Evolutionary conservation across 257 asterid species (phyloP).

Genomic region (Gentiana straminea): DNA sequence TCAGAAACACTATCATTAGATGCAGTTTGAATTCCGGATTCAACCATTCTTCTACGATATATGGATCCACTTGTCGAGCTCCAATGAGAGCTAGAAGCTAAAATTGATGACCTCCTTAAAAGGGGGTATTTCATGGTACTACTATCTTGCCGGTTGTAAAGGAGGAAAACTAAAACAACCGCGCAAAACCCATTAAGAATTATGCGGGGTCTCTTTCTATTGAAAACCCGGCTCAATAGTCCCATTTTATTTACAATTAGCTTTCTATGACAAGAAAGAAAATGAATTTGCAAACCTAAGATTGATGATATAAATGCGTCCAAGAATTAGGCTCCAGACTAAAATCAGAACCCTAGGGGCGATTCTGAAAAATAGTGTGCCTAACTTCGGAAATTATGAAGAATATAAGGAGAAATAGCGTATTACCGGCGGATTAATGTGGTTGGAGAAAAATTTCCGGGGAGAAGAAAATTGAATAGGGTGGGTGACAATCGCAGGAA

Average conservation of each 20-base stretch:
- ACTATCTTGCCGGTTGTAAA: slow-evolving; percentile 42
- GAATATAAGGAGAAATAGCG: neutral
- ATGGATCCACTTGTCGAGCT: slow-evolving; percentile 32
- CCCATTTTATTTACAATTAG: slow-evolving; percentile 28
- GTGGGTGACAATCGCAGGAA: too few species aligned
- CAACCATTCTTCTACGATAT: slow-evolving; percentile 41
- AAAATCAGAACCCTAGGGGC: slow-evolving; percentile 20
- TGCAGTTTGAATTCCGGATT: slow-evolving; percentile 26
- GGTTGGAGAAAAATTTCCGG: neutral
- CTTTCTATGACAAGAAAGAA: neutral
- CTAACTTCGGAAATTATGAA: neutral
- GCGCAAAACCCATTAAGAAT: slow-evolving; percentile 47
- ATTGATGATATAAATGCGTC: neutral
- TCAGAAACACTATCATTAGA: slow-evolving; percentile 21
- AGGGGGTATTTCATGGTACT: slow-evolving; percentile 16
- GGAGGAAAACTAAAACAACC: slow-evolving; percentile 33
- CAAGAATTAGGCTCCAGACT: slow-evolving; percentile 11
- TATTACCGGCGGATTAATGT: slow-evolving; percentile 4
- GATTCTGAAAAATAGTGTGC: neutral
- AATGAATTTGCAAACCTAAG: slow-evolving; percentile 6
- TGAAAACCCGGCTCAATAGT: slow-evolving; percentile 17
- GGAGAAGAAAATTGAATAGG: neutral
- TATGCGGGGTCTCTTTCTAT: slow-evolving; percentile 38
- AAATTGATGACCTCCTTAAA: slow-evolving; percentile 19
- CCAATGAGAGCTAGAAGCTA: slow-evolving; percentile 20